Percentiles rank a stretch among this genome's conserved stretches.
Conservation (phyloP, 768 basidiomycete species). For the Lactarius sanguifluus region DNA sequence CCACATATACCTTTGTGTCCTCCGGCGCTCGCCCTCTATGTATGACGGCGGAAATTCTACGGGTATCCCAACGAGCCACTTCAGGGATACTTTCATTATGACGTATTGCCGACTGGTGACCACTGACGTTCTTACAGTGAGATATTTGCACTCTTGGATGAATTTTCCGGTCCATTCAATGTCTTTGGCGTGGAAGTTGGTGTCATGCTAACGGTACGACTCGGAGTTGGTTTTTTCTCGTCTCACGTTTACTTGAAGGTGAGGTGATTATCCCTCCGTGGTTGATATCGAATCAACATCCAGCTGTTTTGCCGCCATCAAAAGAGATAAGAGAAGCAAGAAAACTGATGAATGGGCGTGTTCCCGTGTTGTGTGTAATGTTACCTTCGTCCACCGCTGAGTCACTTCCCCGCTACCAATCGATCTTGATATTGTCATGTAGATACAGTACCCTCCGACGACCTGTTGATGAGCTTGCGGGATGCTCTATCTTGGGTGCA, state of each 20-base stretch:
- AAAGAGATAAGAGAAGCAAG: constrained; percentile 33
- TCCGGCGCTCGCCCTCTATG: too few species aligned
- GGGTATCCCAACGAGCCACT: too few species aligned
- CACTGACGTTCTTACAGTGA: too few species aligned
- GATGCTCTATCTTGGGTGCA: too few species aligned
- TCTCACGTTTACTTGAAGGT: constrained; percentile 33
- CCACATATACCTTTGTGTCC: too few species aligned
- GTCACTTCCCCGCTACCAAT: background rate
- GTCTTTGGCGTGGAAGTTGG: constrained; percentile 41
- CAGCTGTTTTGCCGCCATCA: constrained; percentile 56
- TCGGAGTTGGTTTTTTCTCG: constrained; percentile 18
- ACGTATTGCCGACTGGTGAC: background rate
- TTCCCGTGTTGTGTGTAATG: background rate
- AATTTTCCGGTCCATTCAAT: constrained; percentile 46
- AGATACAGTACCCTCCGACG: background rate
- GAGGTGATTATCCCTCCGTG: constrained; percentile 64
- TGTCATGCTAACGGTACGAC: constrained; percentile 23
- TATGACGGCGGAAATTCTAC: too few species aligned
- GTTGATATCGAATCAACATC: constrained; percentile 62
- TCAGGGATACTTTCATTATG: too few species aligned
- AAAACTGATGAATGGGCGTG: background rate
- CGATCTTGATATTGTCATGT: too few species aligned
- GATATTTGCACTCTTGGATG: constrained; percentile 53
- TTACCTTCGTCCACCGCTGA: background rate
- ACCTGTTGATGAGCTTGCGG: too few species aligned